These are phyloP conservation scores for Colletotrichum sp. DNA, from an alignment of 2,329 filamentous ascomycete species.

Conservation along the genomic window DNA sequence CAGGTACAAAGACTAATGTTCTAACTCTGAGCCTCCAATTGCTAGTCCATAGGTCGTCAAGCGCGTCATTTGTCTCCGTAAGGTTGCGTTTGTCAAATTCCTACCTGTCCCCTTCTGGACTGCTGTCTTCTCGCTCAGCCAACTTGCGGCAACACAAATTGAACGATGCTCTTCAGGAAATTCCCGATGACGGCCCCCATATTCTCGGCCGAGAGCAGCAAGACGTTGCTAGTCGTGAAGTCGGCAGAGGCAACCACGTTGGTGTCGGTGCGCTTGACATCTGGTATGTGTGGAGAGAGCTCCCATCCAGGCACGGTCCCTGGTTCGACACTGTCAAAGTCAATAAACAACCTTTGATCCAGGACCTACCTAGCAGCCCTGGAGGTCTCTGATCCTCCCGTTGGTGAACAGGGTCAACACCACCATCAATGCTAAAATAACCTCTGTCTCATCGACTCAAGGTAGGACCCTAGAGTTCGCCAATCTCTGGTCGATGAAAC, in stretches of 20 bases:
- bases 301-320: not conserved
- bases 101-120: not conserved
- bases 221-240: too few relatives aligned
- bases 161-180: too few relatives aligned
- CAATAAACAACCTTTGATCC: not conserved
- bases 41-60: not conserved
- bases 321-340: not conserved
- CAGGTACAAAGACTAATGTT: not conserved
- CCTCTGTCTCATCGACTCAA: constrained; percentile 8
- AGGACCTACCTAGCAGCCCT: not conserved
- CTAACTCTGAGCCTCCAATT: not conserved
- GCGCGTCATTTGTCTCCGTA: not conserved
- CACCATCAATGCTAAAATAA: constrained; percentile 17
- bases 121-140: not conserved
- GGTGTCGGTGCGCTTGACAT: not conserved
- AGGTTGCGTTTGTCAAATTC: not conserved
- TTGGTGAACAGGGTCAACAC: not conserved
- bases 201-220: not conserved
- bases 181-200: too few relatives aligned
- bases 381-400: not conserved
- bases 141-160: too few relatives aligned
- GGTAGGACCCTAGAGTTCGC: not conserved
- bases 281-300: not conserved
- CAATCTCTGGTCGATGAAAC: not conserved
- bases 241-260: not conserved